Conservation (phyloP, 192 early-diverging fungal genomes). For the Podila epigama region DNA sequence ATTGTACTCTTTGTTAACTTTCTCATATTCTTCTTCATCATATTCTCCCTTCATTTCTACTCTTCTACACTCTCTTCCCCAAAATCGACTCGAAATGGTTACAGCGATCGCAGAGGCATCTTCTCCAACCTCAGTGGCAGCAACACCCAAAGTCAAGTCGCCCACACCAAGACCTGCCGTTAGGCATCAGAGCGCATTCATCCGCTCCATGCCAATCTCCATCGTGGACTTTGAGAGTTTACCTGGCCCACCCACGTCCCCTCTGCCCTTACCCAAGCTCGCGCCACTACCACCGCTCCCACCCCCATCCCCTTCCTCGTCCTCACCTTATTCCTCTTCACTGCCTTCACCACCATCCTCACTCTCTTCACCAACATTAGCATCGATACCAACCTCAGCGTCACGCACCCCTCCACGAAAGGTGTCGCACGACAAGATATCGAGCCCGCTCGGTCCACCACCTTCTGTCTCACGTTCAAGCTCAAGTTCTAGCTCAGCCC, state of each 20-base stretch:
- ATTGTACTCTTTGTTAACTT: conserved; percentile 1
- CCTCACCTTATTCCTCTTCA: too few species aligned
- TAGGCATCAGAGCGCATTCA: conserved; percentile 14
- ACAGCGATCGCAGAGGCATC: conserved; percentile 14
- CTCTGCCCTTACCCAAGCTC: conserved; percentile 21
- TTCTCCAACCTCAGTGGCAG: not conserved
- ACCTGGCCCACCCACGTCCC: conserved; percentile 31
- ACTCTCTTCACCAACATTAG: too few species aligned
- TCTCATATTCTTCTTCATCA: not conserved
- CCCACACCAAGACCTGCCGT: conserved; percentile 13
- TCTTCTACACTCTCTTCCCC: not conserved
- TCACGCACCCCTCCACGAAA: conserved; percentile 22
- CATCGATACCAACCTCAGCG: too few species aligned
- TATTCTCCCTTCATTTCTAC: not conserved
- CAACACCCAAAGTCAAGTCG: conserved; percentile 15
- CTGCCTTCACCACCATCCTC: too few species aligned
- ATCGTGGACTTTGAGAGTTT: conserved; percentile 27
- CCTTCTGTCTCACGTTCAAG: not conserved
- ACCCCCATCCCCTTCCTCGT: not conserved
- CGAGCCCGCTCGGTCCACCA: not conserved
- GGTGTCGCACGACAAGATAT: conserved; percentile 7
- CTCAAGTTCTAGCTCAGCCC: not conserved
- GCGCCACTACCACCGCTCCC: not conserved
- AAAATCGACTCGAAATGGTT: conserved; percentile 17
- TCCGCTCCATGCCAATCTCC: conserved; percentile 30